phyloP scores from a whole-genome alignment of 129 eudicot genomes.

The Flaveria sonorensis region DNA sequence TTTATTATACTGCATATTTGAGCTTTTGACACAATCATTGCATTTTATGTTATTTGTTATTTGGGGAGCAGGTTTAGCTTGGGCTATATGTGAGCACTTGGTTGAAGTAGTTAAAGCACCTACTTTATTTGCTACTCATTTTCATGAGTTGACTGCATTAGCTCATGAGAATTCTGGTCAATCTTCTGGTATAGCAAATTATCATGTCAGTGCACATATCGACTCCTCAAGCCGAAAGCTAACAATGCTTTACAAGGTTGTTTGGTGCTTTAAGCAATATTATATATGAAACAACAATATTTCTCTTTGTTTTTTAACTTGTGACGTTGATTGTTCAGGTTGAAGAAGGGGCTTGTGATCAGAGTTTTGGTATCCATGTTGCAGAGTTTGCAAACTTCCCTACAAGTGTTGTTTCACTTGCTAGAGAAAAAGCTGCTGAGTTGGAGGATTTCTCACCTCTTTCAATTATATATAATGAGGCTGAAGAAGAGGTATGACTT shows the following conservation, averaged over 20 bases:
- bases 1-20: background rate
- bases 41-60: slow-evolving; percentile 2
- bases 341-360: slow-evolving; percentile 96
- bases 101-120: slow-evolving; percentile 93
- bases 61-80: slow-evolving; percentile 78
- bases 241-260: slow-evolving; percentile 98
- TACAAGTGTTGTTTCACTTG: slow-evolving; percentile 83
- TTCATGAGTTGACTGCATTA: slow-evolving; percentile 97
- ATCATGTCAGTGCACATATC: slow-evolving; percentile 96
- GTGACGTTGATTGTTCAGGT: slow-evolving; percentile 48
- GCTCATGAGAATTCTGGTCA: slow-evolving; percentile 59
- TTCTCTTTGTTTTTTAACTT: background rate
- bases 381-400: slow-evolving; percentile 99
- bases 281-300: too few relatives aligned
- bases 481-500: slow-evolving; percentile 48
- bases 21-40: background rate
- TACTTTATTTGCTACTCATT: slow-evolving; percentile 95
- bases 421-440: slow-evolving; percentile 97
- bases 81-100: slow-evolving; percentile 98
- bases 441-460: slow-evolving; percentile 85
- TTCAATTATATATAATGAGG: slow-evolving; percentile 44
- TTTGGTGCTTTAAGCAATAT: slow-evolving; percentile 15
- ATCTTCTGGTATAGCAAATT: slow-evolving; percentile 72
- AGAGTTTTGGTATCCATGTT: slow-evolving; percentile 97
- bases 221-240: slow-evolving; percentile 85